These are phyloP conservation scores for Penicillium verrucosum DNA, from an alignment of 2,329 filamentous ascomycete genomes.

Conservation along the genomic window DNA sequence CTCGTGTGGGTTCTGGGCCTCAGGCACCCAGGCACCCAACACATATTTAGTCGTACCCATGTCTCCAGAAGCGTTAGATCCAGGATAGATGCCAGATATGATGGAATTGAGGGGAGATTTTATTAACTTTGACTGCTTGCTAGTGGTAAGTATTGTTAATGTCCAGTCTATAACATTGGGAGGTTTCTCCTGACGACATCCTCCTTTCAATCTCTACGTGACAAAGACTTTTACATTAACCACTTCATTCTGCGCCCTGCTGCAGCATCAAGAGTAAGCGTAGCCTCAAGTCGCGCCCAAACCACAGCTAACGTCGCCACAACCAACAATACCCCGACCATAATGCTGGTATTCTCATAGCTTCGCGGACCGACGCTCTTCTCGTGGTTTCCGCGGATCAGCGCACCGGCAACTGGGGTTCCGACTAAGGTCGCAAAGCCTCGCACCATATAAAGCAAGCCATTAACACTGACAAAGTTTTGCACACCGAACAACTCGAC, in stretches of 20 bases:
- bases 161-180: neutral
- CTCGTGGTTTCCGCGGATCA: constrained; percentile 24
- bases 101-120: neutral
- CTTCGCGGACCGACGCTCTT: constrained; percentile 11
- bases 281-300: constrained; percentile 29
- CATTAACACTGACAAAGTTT: constrained; percentile 40
- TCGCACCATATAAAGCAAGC: constrained; percentile 40
- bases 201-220: too few species aligned
- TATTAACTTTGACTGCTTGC: neutral
- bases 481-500: constrained; percentile 42
- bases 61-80: neutral
- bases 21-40: too few species aligned
- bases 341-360: constrained; percentile 25
- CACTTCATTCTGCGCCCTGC: constrained; percentile 14
- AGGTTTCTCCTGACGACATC: neutral
- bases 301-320: constrained; percentile 24
- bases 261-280: constrained; percentile 6
- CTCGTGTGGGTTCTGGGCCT: too few species aligned
- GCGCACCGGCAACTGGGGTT: constrained; percentile 34
- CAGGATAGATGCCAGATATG: neutral
- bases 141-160: neutral
- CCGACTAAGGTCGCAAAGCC: constrained; percentile 39
- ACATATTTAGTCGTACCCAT: too few species aligned
- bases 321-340: constrained; percentile 25
- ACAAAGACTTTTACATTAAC: constrained; percentile 10